Evolutionary conservation across 1,139 yeast genomes (phyloP).

Genomic region (Magnusiomyces magnusii): DNA sequence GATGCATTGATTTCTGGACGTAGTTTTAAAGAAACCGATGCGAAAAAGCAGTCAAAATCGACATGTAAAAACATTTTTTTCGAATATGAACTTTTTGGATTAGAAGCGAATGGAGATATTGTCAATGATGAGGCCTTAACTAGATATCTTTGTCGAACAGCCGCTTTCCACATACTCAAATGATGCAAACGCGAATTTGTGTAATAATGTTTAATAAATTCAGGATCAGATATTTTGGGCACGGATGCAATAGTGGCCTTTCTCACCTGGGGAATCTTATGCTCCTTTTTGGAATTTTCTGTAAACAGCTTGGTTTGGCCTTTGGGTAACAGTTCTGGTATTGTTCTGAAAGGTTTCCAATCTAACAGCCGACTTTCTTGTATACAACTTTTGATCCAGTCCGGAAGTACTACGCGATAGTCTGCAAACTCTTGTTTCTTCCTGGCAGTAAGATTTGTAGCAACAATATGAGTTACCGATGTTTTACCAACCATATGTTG

Average conservation of each 20-base stretch:
- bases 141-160: constrained; percentile 53
- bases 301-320: constrained; percentile 5
- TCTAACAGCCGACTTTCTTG: constrained; percentile 42
- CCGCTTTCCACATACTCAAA: constrained; percentile 79
- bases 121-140: constrained; percentile 26
- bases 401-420: constrained; percentile 70
- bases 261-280: neutral
- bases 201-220: constrained; percentile 63
- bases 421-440: constrained; percentile 58
- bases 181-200: constrained; percentile 82
- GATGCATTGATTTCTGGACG: constrained; percentile 40
- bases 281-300: neutral
- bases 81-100: neutral
- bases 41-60: constrained; percentile 94
- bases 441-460: constrained; percentile 69
- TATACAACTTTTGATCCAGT: constrained; percentile 71
- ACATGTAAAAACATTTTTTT: constrained; percentile 52
- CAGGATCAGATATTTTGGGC: constrained; percentile 44
- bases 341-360: constrained; percentile 63
- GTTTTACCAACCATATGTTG: constrained; percentile 49
- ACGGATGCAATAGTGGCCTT: neutral
- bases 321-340: constrained; percentile 28
- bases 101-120: neutral
- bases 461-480: constrained; percentile 76
- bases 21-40: constrained; percentile 60